Evolutionary conservation across 2,329 filamentous ascomycete genomes (phyloP), one percentile per base, ranked within the genome.

Genomic region (Diaporthe nobilis): DNA sequence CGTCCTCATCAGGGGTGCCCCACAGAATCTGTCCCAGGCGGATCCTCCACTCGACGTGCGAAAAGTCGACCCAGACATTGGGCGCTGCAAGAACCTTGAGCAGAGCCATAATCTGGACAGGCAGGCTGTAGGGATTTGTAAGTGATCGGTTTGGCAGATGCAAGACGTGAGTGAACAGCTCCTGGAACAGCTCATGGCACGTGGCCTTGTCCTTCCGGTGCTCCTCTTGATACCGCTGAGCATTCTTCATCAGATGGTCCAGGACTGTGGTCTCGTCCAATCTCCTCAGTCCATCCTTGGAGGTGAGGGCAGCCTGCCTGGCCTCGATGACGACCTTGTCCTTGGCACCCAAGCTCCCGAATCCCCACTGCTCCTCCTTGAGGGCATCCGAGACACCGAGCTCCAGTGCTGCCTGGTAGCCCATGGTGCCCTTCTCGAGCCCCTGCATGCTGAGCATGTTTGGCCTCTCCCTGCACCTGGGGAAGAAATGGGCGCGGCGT

Each of bases 41-140:
- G 75, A 95, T 93, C 51, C 93, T 89, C 93, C 93, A 95, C 81
- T 95, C 93, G 9, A 95, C 91, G 44, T 92, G 88, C 28, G 92
- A 93, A 78, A 95, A 93, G 82, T 95, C 93, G 71, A 93, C 89
- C 93, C 93, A 95, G 61, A 94, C 89, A 74, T 93, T 92, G 72
- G 91, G 88, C 10, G 90, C 85, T 0, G 89, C 90, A 60, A 95
- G 87, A 13, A 93, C 89, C 80, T 91, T 91, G 61, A 95, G 87
- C 25, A 95, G 84, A 5, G 91, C 90, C 78, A 92, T 88, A 74
- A 95, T 94, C 81, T 95, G 93, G 49, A 94, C 91, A 58, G 92
- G 88, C 28, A 95, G 85, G 72, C 92, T 90, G 79, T 90, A 89
- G 6, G 89, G 90, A 79, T 93, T 89, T 42, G 87, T 85, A 80